Evolutionary conservation across 2,329 filamentous ascomycete genomes (phyloP), one percentile per base, ranked within the genome.

Genomic region (Penicillium sp.): DNA sequence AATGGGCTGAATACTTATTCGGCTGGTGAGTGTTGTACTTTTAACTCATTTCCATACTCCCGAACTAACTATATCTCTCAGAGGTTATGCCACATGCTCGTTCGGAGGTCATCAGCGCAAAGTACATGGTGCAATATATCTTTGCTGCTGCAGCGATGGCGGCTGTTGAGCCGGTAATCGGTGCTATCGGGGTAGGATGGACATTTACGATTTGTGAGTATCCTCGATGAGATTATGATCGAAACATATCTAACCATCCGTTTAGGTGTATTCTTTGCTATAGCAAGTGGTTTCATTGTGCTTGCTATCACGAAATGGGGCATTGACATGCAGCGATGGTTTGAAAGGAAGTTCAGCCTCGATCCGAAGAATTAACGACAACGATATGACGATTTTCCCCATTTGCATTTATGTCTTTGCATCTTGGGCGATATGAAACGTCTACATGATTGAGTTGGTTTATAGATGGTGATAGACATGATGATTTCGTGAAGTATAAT

Each of bases 21-120:
- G 10, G 70, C 71, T 53, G 71, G 71, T 72, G 44, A 48, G 61
- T 62, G 10, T 2, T 20, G 1, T 22, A 11, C 8, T 2, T 6
- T 16, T 13, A 0, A 11, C 3, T 9, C 29, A 4, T 29, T 10
- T 2, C 7, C 29, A 0, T 20, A 18, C 20, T 16, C 4, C 5
- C 9, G 2, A 22, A 2, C 38, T 58, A 26, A 59, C 24, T 0
- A 37, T 18, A 39, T 1, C 4, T 40, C 24, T 4, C 38, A 69
- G 74, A 76, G 63, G 79, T 79, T 2, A 78, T 83, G 32, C 72
- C 72, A 1, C 60, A 65, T 16, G 57, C 66, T 18, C 84, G 84
- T n/a, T 84, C 86, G 10, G 89, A 93, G 67, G 88, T 92, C 3
- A 85, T 90, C 51, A 87, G 88, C 1, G 88, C 89, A 1, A 94